A percentile compares a stretch with the other conserved stretches of the same genome.
Conservation (phyloP, 306 rosid species). For the Senna siamea region DNA sequence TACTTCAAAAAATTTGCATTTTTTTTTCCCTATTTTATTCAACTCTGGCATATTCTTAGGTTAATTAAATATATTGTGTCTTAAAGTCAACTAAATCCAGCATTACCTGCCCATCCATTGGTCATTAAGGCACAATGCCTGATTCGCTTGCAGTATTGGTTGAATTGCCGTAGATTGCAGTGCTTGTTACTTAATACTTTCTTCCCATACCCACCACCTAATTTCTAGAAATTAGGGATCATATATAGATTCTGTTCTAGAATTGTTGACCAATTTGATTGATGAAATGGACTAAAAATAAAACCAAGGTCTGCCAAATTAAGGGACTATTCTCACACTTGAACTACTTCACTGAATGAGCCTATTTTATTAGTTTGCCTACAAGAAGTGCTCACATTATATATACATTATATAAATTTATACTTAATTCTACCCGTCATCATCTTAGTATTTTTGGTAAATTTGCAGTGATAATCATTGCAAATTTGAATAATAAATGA, state of each 20-base stretch:
- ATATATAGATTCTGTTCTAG: neutral
- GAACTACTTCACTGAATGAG: neutral
- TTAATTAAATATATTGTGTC: slow-evolving; percentile 5
- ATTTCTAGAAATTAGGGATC: slow-evolving; percentile 7
- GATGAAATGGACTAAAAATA: neutral
- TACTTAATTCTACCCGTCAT: too few species aligned
- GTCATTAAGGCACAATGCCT: slow-evolving; percentile 34
- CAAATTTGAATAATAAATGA: neutral
- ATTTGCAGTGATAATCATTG: neutral
- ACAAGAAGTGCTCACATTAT: too few species aligned
- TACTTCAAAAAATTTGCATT: too few species aligned
- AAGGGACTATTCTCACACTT: neutral
- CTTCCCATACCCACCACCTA: slow-evolving; percentile 22
- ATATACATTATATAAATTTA: too few species aligned
- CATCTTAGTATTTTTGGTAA: neutral
- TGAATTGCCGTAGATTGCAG: slow-evolving; percentile 9
- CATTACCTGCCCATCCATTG: slow-evolving; percentile 39
- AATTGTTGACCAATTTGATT: neutral
- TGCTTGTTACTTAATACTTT: slow-evolving; percentile 18
- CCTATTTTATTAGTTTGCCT: too few species aligned
- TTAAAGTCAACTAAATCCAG: slow-evolving; percentile 32
- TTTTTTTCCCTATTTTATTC: too few species aligned
- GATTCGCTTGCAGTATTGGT: slow-evolving; percentile 27
- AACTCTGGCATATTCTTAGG: neutral
- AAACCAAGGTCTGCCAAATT: neutral